Base-by-base conservation (phyloP, 345 rosid species). In the Sapria himalayana region DNA sequence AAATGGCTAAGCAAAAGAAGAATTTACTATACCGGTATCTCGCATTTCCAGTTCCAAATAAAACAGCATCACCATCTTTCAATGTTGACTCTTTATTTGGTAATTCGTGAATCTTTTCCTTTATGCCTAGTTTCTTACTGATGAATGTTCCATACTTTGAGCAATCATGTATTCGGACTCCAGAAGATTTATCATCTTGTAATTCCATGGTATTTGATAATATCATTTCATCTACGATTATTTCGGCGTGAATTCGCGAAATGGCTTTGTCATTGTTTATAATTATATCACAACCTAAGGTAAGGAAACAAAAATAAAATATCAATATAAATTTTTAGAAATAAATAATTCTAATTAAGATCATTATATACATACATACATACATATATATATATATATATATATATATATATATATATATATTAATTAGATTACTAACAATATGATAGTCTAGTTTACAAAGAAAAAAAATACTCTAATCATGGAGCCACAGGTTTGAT, bases 131-230 rank as follows among this genome's bases (percentile, higher is more conserved):
- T 51, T 46, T 51, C 42, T 50, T 72, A 53, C 52, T 72, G 47
- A 86, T 25, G 58, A 74, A 72, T 4, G 97, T 86, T 31, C 97
- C 97, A 56, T 81, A 86, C 44, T 82, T 86, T 1, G 97, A 86
- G 44, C 69, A 71, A 65, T 82, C 94, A 66, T 64, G 72, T 19
- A 86, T 57, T 51, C 62, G 57, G 46, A 70, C 66, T 21, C 52
- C 39, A 32, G 69, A 65, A 22, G 67, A 37, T 37, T 40, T 33
- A 18, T 62, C 48, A 50, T 67, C 50, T 45, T 39, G 51, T 3
- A 42, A 46, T 31, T 54, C 33, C 25, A 33, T 43, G 19, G 60
- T 37, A 32, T 54, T 53, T 37, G 52, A n/a, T 0, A 43, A 48
- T 37, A 41, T 16, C 65, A 76, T 67, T 54, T 64, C 65, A 52